These are phyloP conservation scores for Zasmidium cellare DNA, from an alignment of 2,329 filamentous ascomycete genomes.

Conservation along the genomic window DNA sequence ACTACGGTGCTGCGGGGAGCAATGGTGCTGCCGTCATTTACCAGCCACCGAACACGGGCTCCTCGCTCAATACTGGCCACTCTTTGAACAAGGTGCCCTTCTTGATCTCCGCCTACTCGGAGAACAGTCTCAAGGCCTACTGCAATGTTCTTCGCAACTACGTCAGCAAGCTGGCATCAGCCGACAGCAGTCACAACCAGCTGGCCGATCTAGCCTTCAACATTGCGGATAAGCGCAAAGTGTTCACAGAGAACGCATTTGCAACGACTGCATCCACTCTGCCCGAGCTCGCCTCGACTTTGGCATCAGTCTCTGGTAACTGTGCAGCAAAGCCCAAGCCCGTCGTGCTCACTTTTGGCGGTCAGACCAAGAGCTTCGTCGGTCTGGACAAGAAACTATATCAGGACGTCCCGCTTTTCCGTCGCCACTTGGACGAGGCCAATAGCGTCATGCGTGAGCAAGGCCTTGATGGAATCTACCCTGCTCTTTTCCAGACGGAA, in stretches of 20 bases:
- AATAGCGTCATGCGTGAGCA: background rate
- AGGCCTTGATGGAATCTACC: constrained; percentile 7
- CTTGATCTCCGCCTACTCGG: background rate
- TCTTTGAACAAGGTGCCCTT: background rate
- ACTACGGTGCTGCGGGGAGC: constrained; percentile 40
- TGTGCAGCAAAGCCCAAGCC: background rate
- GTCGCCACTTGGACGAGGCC: background rate
- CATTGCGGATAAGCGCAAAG: background rate
- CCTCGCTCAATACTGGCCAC: background rate
- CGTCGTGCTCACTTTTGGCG: constrained; percentile 9
- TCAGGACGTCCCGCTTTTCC: background rate
- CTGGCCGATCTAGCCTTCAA: background rate
- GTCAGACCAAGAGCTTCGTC: background rate
- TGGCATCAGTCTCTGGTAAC: too few species aligned
- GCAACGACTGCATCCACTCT: constrained; percentile 12
- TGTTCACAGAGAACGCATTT: background rate
- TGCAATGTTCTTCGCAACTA: background rate
- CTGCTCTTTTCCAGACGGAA: constrained; percentile 2
- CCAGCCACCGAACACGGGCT: background rate
- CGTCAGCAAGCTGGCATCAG: background rate
- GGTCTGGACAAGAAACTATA: constrained; percentile 1
- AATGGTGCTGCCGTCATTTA: constrained; percentile 26
- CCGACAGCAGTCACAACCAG: background rate
- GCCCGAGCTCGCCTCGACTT: too few species aligned
- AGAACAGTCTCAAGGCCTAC: background rate